phyloP scores from a whole-genome alignment of 148 eudicot genomes.

The Diospyros lotus region DNA sequence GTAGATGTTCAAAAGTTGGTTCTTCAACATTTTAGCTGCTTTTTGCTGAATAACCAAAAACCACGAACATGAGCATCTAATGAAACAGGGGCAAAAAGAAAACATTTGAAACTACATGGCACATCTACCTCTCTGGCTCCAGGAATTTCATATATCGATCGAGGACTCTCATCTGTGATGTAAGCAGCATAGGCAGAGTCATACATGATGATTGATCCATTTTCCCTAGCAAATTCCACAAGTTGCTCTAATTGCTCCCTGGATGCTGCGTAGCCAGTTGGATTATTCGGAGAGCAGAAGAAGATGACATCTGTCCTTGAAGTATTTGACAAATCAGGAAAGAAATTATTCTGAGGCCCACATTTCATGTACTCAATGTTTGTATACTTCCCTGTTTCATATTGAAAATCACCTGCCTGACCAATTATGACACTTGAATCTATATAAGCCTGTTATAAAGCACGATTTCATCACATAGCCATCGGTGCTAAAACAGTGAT shows the following conservation, averaged over 20 bases:
- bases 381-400: constrained; percentile 43
- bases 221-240: constrained; percentile 55
- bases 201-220: constrained; percentile 73
- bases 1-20: too few relatives aligned
- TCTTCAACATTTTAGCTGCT: too few relatives aligned
- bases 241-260: constrained; percentile 47
- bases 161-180: constrained; percentile 58
- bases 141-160: constrained; percentile 68
- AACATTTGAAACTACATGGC: background rate
- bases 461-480: background rate
- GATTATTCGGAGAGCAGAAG: constrained; percentile 91
- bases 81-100: background rate
- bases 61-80: background rate
- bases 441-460: constrained; percentile 59
- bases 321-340: constrained; percentile 49
- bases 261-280: constrained; percentile 82
- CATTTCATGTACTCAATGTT: constrained; percentile 69
- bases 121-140: constrained; percentile 61
- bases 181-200: constrained; percentile 75
- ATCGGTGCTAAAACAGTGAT: background rate
- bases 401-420: constrained; percentile 51
- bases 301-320: constrained; percentile 72
- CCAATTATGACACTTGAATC: constrained; percentile 91
- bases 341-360: constrained; percentile 47
- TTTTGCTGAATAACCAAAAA: too few relatives aligned